Evolutionary conservation across 768 basidiomycete genomes (phyloP).

Genomic region (Podaxis sp.): DNA sequence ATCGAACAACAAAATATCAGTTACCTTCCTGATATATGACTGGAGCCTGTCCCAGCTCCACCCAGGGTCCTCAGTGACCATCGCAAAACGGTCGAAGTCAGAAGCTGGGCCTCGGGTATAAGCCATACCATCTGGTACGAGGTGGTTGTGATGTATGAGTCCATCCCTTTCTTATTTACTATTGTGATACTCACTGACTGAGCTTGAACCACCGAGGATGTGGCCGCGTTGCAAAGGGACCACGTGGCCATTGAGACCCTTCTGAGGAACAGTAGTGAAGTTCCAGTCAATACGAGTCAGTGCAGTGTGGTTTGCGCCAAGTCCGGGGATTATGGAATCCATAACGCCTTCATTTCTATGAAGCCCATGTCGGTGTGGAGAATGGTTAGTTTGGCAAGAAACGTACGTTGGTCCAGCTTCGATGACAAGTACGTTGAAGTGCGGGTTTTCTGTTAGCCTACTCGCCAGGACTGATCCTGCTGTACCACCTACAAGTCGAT

Average conservation of each 20-base stretch:
- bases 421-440: slow-evolving; percentile 17
- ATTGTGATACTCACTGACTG: slow-evolving; percentile 26
- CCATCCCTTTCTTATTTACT: slow-evolving; percentile 13
- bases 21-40: slow-evolving; percentile 25
- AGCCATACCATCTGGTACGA: slow-evolving; percentile 21
- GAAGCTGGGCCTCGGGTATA: slow-evolving; percentile 21
- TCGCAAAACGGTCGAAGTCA: slow-evolving; percentile 26
- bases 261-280: slow-evolving; percentile 29
- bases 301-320: background rate
- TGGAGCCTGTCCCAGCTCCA: slow-evolving; percentile 36
- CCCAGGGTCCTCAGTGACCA: slow-evolving; percentile 27
- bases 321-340: slow-evolving; percentile 20
- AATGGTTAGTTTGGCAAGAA: background rate
- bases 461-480: slow-evolving; percentile 31
- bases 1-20: background rate
- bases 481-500: slow-evolving; percentile 22
- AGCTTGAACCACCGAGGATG: slow-evolving; percentile 33
- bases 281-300: slow-evolving; percentile 27
- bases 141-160: background rate
- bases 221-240: slow-evolving; percentile 29
- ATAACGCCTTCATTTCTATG: slow-evolving; percentile 8
- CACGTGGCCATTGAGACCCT: slow-evolving; percentile 23
- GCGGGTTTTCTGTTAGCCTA: slow-evolving; percentile 24
- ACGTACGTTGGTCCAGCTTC: slow-evolving; percentile 20
- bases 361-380: background rate